Percentiles rank a stretch among this genome's conserved stretches.
phyloP scores from a whole-genome alignment of 257 asterid genomes.

The Fraxinus quadrangulata region DNA sequence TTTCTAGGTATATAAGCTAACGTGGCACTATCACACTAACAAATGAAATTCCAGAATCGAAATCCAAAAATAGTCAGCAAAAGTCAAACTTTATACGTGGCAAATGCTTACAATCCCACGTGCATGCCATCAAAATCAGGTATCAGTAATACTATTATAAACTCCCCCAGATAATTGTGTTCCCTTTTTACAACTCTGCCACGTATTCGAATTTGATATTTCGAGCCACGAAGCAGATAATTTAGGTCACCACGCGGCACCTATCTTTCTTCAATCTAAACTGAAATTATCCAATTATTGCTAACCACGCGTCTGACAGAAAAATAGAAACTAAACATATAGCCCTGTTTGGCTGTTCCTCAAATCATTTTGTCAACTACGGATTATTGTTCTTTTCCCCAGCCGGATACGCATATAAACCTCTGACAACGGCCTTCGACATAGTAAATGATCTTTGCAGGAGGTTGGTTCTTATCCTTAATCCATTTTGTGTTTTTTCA shows the following conservation, averaged over 20 bases:
- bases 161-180: conserved; percentile 20
- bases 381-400: conserved; percentile 11
- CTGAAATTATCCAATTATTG: conserved; percentile 5
- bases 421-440: neutral
- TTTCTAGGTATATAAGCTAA: neutral
- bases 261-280: neutral
- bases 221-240: conserved; percentile 27
- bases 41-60: neutral
- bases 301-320: conserved; percentile 11
- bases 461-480: neutral
- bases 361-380: neutral
- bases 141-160: neutral
- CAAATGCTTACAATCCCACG: conserved; percentile 6
- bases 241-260: conserved; percentile 25
- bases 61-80: conserved; percentile 17
- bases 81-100: conserved; percentile 34
- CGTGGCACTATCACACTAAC: neutral
- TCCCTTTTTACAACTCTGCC: conserved; percentile 5
- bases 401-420: neutral
- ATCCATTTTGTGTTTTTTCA: no score
- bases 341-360: neutral
- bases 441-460: neutral
- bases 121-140: conserved; percentile 16
- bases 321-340: conserved; percentile 21
- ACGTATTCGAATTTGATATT: conserved; percentile 27